Percentiles rank a stretch among this genome's conserved stretches.
These are phyloP conservation scores for Hypholoma fasciculare DNA, from an alignment of 768 basidiomycete genomes.

Conservation along the genomic window DNA sequence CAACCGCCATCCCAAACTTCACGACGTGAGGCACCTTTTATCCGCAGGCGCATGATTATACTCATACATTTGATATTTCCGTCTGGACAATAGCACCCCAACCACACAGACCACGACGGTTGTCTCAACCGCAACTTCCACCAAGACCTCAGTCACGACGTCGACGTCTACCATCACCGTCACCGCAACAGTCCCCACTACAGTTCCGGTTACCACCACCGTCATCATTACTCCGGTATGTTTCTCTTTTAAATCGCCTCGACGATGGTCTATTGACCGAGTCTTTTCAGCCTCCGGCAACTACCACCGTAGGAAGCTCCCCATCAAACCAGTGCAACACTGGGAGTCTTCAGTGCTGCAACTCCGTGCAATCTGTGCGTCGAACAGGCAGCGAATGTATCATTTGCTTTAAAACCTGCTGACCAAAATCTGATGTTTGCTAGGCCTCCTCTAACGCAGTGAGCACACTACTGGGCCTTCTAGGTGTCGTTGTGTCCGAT, in stretches of 20 bases:
- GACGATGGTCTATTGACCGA: too few species aligned
- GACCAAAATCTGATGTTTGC: not conserved
- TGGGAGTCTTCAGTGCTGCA: constrained; percentile 28
- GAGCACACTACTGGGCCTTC: constrained; percentile 20
- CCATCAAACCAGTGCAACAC: constrained; percentile 22
- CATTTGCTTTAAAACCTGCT: constrained; percentile 3
- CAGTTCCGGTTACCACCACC: constrained; percentile 1
- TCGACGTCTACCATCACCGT: not conserved
- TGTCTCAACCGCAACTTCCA: not conserved
- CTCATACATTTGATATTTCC: not conserved
- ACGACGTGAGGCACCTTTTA: not conserved
- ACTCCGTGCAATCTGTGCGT: constrained; percentile 19
- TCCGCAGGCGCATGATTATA: not conserved
- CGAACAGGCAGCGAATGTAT: not conserved
- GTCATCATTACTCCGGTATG: not conserved
- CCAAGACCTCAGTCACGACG: not conserved
- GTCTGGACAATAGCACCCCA: not conserved
- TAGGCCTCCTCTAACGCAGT: constrained; percentile 2
- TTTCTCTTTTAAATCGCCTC: too few species aligned
- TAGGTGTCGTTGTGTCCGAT: constrained; percentile 17
- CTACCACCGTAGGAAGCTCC: constrained; percentile 7
- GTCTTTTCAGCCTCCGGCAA: not conserved
- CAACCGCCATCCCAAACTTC: constrained; percentile 15
- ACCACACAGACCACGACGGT: not conserved
- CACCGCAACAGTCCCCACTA: not conserved